phyloP scores from a whole-genome alignment of 176 grass and related monocot genomes.

The Chrysopogon serrulatus region DNA sequence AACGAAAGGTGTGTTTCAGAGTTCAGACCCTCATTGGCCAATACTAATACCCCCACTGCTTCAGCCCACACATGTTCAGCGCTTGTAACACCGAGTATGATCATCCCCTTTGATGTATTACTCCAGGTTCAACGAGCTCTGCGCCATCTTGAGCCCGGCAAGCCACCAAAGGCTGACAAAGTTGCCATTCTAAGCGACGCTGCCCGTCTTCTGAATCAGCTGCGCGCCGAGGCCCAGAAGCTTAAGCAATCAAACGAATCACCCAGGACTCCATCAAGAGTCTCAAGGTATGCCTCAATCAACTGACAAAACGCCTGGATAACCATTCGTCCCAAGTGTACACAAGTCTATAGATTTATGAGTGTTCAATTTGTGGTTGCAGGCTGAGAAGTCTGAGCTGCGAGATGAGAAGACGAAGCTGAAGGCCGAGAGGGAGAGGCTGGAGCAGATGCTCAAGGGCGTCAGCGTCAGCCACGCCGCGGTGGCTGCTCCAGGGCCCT shows the following conservation, averaged over 20 bases:
- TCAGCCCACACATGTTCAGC: not conserved
- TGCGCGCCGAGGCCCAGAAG: conserved; percentile 61
- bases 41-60: not conserved
- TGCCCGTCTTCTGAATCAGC: conserved; percentile 47
- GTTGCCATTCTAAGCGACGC: conserved; percentile 69
- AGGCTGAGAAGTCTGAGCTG: conserved; percentile 85
- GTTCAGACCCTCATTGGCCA: not conserved
- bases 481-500: conserved; percentile 38
- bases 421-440: conserved; percentile 77
- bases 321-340: not conserved
- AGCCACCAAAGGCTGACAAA: conserved; percentile 84
- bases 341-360: not conserved
- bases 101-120: not conserved
- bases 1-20: conserved; percentile 64
- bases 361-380: not conserved
- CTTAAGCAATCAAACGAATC: conserved; percentile 82
- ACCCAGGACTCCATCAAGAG: conserved; percentile 70
- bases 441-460: conserved; percentile 83
- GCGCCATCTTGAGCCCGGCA: conserved; percentile 76
- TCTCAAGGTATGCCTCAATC: conserved; percentile 59
- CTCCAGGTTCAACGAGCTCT: conserved; percentile 86
- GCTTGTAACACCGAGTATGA: not conserved
- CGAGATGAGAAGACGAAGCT: conserved; percentile 86
- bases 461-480: not conserved
- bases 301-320: not conserved